These are phyloP conservation scores for Albizia julibrissin DNA, from an alignment of 306 rosid species.

Conservation along the genomic window DNA sequence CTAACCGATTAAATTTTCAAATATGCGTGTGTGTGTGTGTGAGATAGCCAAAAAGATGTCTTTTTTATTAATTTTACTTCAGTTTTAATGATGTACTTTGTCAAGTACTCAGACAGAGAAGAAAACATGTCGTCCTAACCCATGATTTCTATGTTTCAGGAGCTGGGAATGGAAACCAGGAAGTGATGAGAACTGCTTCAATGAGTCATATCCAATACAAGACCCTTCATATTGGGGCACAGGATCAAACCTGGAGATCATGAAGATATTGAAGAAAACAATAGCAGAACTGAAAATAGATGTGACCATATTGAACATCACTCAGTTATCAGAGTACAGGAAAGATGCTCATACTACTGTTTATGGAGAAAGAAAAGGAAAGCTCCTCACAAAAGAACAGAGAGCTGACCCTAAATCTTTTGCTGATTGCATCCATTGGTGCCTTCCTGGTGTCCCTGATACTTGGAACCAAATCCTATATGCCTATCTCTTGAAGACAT, in stretches of 20 bases:
- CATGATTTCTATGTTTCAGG: constrained; percentile 42
- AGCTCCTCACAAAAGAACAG: constrained; percentile 78
- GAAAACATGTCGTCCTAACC: neutral
- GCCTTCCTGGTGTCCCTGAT: constrained; percentile 95
- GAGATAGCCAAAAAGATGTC: too few relatives aligned
- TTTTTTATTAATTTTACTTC: too few relatives aligned
- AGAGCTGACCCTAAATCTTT: constrained; percentile 72
- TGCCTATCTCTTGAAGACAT: constrained; percentile 64
- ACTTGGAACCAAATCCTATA: constrained; percentile 83
- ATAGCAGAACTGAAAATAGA: constrained; percentile 49
- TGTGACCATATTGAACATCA: constrained; percentile 73
- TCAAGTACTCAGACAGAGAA: neutral
- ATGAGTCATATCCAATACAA: constrained; percentile 68
- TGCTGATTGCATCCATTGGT: constrained; percentile 94
- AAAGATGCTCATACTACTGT: constrained; percentile 85
- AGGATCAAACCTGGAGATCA: constrained; percentile 83
- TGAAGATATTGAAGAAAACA: constrained; percentile 52
- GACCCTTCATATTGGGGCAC: constrained; percentile 74
- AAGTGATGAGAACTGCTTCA: constrained; percentile 74
- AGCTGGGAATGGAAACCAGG: constrained; percentile 93
- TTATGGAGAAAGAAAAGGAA: constrained; percentile 79
- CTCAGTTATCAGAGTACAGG: constrained; percentile 81
- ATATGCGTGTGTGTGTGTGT: too few relatives aligned
- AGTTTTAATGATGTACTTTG: neutral
- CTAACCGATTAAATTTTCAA: too few relatives aligned